Base-by-base conservation (phyloP, 2,329 filamentous ascomycete species). In the Sclerotinia spermophila region DNA sequence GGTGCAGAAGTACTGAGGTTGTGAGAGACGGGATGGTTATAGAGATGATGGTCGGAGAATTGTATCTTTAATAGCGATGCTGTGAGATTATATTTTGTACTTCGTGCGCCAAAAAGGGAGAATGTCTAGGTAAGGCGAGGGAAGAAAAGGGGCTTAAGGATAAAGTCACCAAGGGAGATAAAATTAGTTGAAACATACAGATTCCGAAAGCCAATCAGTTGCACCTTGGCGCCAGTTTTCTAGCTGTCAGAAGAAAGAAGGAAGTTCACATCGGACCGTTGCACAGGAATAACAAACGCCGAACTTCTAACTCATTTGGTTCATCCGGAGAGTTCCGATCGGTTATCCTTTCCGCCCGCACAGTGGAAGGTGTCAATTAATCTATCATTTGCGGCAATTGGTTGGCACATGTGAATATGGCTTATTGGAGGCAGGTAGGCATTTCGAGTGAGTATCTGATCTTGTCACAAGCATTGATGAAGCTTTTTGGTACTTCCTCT, bases 1-100 rank as follows among this genome's bases (percentile, higher is more conserved):
- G n/a, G 17, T 53, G 45, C 62, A 66, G 45, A 66, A 6, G 5
- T 24, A 66, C 62, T 48, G 27, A 66, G 7, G 62, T 24, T 66
- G 45, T 53, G 33, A 66, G 24, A 66, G 45, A 40, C 62, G 62
- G 45, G 33, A 65, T 53, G 6, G 10, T 6, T 40, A 30, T 66
- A n/a, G 62, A 66, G 62, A 66, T 66, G 62, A 66, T 13, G 21
- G 45, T 53, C 62, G 62, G 62, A 66, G 62, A 66, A 66, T 66
- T 66, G 45, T 53, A 53, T 65, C 17, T 53, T n/a, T 51, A 40
- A 38, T 53, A 65, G 62, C 17, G 62, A 66, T 66, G 45, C 35
- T 53, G 35, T 66, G 33, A 64, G 21, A 53, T 66, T 15, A 30
- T 42, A 53, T 66, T 66, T 27, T 21, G 45, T 42, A 17, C 5